Base-by-base conservation (phyloP, 768 basidiomycete genomes). In the Leccinum boreale region DNA sequence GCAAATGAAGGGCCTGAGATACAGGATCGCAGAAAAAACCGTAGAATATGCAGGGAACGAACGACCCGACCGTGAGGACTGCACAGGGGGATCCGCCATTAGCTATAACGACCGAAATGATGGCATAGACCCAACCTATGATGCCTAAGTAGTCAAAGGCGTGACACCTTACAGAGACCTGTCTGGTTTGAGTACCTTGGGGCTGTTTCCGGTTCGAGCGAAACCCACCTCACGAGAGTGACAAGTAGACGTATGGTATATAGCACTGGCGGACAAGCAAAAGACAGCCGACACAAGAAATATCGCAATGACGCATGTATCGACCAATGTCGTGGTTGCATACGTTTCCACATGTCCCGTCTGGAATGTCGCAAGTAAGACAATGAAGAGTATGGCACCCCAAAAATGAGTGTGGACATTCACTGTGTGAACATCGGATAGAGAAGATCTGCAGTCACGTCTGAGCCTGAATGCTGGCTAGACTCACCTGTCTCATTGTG, bases 371-470 rank as follows among this genome's bases (percentile, higher is more conserved):
- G 68, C 65, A 35, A 87, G 74, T 53, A 89, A 72, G 68, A 79
- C 78, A 15, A 74, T 65, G 67, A 90, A 91, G 24, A 90, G 65
- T 4, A 82, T 66, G 31, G 86, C 84, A 26, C 85, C 89, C 75
- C 84, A 81, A 8, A 93, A 75, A 68, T 94, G 93, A 58, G 81
- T 88, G 72, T 92, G 89, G 48, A 94, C 92, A 73, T 95, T 95
- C 56, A 94, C 91, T 90, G 53, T 48, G 47, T 33, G 65, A 59
- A 58, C 51, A 58, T 65, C 35, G 52, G 51, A 62, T 26, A 56
- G 28, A 54, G 54, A 42, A 31, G 44, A 50, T 55, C 49, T 57
- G 12, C 47, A 29, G 58, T 48, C 29, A 53, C 29, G 36, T n/a
- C 55, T 39, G 52, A 47, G 19, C 23, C 36, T 50, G 39, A 55